Evolutionary conservation across 352 stramenopile species (phyloP).

Genomic region (Pythium rhizo-oryzae): DNA sequence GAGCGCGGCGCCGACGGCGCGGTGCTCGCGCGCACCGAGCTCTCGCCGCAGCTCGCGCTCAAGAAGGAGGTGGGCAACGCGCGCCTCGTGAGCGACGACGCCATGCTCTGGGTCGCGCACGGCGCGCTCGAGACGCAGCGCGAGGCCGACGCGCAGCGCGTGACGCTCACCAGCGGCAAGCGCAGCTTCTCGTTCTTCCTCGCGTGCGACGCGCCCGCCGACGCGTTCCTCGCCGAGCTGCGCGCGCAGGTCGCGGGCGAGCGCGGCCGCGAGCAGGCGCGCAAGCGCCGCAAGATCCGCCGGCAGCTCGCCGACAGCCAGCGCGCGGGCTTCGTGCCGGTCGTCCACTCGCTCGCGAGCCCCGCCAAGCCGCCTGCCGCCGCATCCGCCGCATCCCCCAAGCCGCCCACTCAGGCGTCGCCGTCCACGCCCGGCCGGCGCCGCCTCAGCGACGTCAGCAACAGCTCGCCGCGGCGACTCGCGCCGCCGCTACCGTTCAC

Average conservation of each 20-base stretch:
- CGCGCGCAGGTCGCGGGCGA: conserved; percentile 73
- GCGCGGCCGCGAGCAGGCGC: conserved; percentile 44
- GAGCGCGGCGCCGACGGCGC: conserved; percentile 46
- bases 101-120: conserved; percentile 68
- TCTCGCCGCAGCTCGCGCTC: conserved; percentile 52
- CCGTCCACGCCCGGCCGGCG: conserved; percentile 45
- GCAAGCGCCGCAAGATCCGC: conserved; percentile 84
- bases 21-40: conserved; percentile 31
- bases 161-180: conserved; percentile 61
- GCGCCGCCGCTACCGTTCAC: conserved; percentile 48
- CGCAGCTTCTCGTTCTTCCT: conserved; percentile 71
- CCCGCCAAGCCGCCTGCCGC: conserved; percentile 35
- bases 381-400: neutral
- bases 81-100: conserved; percentile 70
- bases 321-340: conserved; percentile 63
- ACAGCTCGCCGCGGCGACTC: conserved; percentile 43
- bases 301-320: conserved; percentile 55
- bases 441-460: conserved; percentile 47
- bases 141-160: conserved; percentile 31
- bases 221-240: conserved; percentile 66
- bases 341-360: conserved; percentile 71
- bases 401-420: neutral
- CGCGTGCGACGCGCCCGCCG: conserved; percentile 36
- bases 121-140: conserved; percentile 49
- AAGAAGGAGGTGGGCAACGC: conserved; percentile 85